Evolutionary conservation across 768 basidiomycete genomes (phyloP).

Genomic region (Suillus subalutaceus): DNA sequence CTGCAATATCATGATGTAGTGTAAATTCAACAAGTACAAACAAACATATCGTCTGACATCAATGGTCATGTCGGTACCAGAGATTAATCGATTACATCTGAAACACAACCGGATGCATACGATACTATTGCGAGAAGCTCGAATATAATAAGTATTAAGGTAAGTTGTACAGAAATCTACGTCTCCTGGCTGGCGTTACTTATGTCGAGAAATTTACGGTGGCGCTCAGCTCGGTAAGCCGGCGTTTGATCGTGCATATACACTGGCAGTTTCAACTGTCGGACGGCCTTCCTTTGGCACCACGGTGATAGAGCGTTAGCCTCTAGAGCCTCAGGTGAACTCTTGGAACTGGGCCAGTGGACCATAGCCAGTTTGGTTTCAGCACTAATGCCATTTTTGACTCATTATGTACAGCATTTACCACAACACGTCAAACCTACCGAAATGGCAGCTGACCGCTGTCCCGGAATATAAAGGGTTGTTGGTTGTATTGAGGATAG

Average conservation of each 20-base stretch:
- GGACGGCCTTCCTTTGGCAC: too few relatives aligned
- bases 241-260: too few relatives aligned
- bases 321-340: too few relatives aligned
- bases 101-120: constrained; percentile 22
- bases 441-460: not conserved
- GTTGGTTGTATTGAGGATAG: not conserved
- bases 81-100: not conserved
- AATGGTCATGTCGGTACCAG: not conserved
- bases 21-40: constrained; percentile 35
- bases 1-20: too few relatives aligned
- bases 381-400: too few relatives aligned
- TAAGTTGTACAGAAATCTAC: not conserved
- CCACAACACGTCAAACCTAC: not conserved
- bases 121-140: constrained; percentile 22
- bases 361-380: too few relatives aligned
- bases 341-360: too few relatives aligned
- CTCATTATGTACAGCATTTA: too few relatives aligned
- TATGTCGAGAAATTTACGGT: too few relatives aligned
- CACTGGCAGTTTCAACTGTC: too few relatives aligned
- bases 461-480: not conserved
- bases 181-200: constrained; percentile 10
- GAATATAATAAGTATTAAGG: not conserved
- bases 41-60: not conserved
- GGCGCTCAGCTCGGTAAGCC: too few relatives aligned
- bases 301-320: too few relatives aligned